Conservation (phyloP, 345 rosid genomes). For the Turnera subulata region DNA sequence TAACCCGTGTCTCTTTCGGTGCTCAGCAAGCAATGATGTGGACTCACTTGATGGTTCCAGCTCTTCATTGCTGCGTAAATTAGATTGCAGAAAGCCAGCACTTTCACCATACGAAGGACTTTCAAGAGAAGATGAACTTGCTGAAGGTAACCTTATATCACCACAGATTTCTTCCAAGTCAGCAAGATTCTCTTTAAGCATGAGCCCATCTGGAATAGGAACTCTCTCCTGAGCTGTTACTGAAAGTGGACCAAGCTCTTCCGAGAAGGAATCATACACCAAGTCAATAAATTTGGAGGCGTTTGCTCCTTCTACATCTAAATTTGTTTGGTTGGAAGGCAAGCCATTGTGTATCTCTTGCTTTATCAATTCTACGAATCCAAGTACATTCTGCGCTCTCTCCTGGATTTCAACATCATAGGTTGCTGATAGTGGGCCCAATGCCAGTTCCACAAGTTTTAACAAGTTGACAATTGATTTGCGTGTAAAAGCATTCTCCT, state of each 20-base stretch:
- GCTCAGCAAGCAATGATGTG: constrained; percentile 73
- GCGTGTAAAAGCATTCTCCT: constrained; percentile 27
- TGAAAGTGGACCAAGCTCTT: constrained; percentile 79
- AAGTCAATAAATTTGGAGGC: constrained; percentile 39
- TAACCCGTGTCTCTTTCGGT: constrained; percentile 79
- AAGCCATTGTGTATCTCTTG: constrained; percentile 28
- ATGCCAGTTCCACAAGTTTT: constrained; percentile 47
- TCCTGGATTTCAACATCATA: constrained; percentile 80
- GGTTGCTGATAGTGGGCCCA: constrained; percentile 48
- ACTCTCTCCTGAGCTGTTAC: constrained; percentile 63
- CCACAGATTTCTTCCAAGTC: constrained; percentile 62
- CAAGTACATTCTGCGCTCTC: constrained; percentile 68
- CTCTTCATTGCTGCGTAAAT: constrained; percentile 45
- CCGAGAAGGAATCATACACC: constrained; percentile 56
- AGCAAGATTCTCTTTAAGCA: constrained; percentile 63
- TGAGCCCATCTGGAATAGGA: constrained; percentile 56
- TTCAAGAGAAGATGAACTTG: constrained; percentile 39
- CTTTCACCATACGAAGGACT: constrained; percentile 33
- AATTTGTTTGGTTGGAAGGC: constrained; percentile 20
- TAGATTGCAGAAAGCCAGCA: constrained; percentile 33
- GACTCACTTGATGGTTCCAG: constrained; percentile 58
- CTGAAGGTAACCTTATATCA: constrained; percentile 35
- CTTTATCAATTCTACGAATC: constrained; percentile 56
- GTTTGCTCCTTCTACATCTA: constrained; percentile 25
- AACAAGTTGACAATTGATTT: constrained; percentile 52